Conservation (phyloP, 768 basidiomycete genomes). For the Calocera cornea region DNA sequence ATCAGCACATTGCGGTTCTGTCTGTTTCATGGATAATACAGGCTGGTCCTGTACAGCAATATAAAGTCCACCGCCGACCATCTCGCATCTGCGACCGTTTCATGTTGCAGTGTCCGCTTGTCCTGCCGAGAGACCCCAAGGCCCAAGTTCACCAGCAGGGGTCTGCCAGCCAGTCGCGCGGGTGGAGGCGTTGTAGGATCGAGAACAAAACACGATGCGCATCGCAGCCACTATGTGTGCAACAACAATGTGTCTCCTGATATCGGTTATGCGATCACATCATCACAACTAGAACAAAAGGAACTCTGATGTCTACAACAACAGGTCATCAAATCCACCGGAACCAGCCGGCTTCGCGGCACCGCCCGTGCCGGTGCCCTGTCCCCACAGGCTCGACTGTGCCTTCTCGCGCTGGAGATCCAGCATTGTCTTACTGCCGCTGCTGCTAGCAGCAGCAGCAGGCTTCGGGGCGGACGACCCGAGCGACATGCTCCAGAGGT, state of each 20-base stretch:
- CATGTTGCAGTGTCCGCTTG: neutral
- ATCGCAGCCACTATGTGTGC: neutral
- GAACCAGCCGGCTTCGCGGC: neutral
- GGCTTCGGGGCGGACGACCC: constrained; percentile 35
- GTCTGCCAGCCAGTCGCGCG: too few species aligned
- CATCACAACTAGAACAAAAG: neutral
- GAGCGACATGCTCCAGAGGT: constrained; percentile 75
- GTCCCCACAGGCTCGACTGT: constrained; percentile 67
- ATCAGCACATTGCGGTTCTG: neutral
- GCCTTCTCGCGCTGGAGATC: constrained; percentile 83
- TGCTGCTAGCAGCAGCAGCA: constrained; percentile 16
- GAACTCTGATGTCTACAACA: neutral
- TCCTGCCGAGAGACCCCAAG: neutral
- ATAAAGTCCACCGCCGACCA: neutral
- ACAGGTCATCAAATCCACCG: neutral
- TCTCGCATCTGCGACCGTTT: neutral
- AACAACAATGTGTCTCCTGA: neutral
- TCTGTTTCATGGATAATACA: neutral
- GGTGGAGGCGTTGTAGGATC: too few species aligned
- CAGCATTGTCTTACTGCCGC: constrained; percentile 60
- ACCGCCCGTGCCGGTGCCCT: neutral
- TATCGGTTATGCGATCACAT: neutral
- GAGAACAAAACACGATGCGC: neutral
- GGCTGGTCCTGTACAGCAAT: neutral
- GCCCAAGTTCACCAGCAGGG: too few species aligned